A percentile compares a stretch with the other conserved stretches of the same genome.
phyloP scores from a whole-genome alignment of 2,329 filamentous ascomycete species.

The Eutypella sp. region DNA sequence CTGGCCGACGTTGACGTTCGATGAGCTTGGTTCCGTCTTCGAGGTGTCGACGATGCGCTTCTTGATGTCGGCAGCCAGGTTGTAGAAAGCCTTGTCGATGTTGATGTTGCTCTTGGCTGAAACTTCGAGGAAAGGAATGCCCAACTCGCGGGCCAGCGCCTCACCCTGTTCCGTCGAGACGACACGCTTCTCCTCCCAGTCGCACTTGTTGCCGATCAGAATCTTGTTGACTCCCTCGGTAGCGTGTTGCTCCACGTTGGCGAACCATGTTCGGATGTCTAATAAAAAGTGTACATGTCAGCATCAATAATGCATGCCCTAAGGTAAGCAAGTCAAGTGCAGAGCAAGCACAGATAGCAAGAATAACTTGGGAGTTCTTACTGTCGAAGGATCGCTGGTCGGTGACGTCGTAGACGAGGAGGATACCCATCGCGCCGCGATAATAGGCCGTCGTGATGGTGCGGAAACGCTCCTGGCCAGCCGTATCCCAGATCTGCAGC shows the following conservation, averaged over 20 bases:
- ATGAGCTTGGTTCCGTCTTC: conserved; percentile 63
- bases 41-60: conserved; percentile 92
- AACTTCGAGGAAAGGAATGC: conserved; percentile 97
- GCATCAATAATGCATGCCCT: neutral
- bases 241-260: conserved; percentile 96
- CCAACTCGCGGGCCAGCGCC: conserved; percentile 87
- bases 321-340: neutral
- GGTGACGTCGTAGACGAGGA: conserved; percentile 97
- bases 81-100: conserved; percentile 98
- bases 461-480: conserved; percentile 95
- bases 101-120: conserved; percentile 99
- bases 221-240: conserved; percentile 99
- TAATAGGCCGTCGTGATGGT: conserved; percentile 99
- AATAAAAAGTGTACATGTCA: conserved; percentile 15
- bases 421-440: conserved; percentile 94
- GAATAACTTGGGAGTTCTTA: conserved; percentile 34
- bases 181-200: conserved; percentile 98
- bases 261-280: conserved; percentile 99
- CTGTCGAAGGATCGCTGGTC: conserved; percentile 95
- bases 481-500: conserved; percentile 99
- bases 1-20: conserved; percentile 65
- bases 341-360: conserved; percentile 4
- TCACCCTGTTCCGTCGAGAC: conserved; percentile 92
- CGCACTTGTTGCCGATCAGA: conserved; percentile 98
- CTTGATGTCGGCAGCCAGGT: conserved; percentile 93